Conservation (phyloP, 2,329 filamentous ascomycete genomes). For the Ophiocordyceps robertsii region DNA sequence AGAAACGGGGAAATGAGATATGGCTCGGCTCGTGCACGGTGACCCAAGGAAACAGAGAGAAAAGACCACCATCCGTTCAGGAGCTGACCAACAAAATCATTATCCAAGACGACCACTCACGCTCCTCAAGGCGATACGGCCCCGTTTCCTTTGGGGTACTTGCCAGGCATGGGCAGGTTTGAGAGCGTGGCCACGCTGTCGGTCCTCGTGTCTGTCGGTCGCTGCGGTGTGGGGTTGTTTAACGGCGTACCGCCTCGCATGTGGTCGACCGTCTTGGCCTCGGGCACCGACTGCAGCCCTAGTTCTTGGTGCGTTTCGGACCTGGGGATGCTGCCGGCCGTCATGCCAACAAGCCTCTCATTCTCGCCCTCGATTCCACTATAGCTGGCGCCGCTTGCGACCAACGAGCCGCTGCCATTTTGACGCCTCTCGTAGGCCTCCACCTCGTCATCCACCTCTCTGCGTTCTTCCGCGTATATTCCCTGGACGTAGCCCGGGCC, state of each 20-base stretch:
- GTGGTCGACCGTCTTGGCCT: conserved; percentile 6
- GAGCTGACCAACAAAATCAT: too few relatives aligned
- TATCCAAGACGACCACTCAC: too few relatives aligned
- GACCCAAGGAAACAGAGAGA: background rate
- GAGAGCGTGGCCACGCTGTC: conserved; percentile 43
- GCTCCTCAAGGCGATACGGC: conserved; percentile 21
- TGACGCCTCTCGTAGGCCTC: background rate
- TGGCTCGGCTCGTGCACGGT: too few relatives aligned
- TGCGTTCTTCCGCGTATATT: background rate
- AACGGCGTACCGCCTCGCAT: conserved; percentile 2
- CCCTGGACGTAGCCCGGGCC: background rate
- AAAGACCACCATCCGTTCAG: background rate
- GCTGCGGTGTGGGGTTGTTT: conserved; percentile 3
- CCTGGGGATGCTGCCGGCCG: conserved; percentile 5
- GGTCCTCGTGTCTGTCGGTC: conserved; percentile 17
- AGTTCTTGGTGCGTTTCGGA: conserved; percentile 11
- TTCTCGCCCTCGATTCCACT: conserved; percentile 1
- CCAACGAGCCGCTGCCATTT: background rate
- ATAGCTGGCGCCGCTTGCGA: conserved; percentile 4
- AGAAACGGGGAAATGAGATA: too few relatives aligned
- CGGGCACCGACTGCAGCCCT: conserved; percentile 6
- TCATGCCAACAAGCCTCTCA: conserved; percentile 7
- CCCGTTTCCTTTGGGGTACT: conserved; percentile 37
- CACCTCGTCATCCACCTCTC: background rate
- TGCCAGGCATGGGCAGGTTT: conserved; percentile 55